Percentiles rank a stretch among this genome's conserved stretches.
phyloP scores from a whole-genome alignment of 768 basidiomycete genomes.

The Trichaptum fuscoviolaceum region DNA sequence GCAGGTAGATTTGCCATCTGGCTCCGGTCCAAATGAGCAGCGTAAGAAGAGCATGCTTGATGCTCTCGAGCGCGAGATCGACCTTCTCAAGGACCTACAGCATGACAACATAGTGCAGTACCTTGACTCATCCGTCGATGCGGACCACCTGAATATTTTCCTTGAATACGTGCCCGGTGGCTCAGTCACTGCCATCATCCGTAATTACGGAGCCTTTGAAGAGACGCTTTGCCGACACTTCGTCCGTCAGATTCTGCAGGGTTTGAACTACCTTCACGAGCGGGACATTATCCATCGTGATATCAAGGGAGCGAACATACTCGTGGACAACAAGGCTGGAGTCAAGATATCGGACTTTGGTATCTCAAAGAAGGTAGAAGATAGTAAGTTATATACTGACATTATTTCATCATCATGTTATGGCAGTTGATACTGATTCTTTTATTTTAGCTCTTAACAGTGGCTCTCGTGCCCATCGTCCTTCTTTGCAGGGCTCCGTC shows the following conservation, averaged over 20 bases:
- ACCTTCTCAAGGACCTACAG: constrained; percentile 85
- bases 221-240: constrained; percentile 90
- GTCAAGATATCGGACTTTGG: constrained; percentile 98
- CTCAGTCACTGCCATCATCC: constrained; percentile 82
- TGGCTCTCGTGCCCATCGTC: constrained; percentile 61
- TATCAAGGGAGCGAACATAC: constrained; percentile 98
- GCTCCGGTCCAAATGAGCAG: constrained; percentile 82
- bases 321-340: constrained; percentile 96
- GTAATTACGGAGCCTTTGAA: constrained; percentile 92
- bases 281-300: constrained; percentile 95
- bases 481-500: constrained; percentile 94
- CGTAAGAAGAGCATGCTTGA: constrained; percentile 91
- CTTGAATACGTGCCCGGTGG: constrained; percentile 96
- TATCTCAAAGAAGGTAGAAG: constrained; percentile 95
- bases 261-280: constrained; percentile 87
- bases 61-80: constrained; percentile 90
- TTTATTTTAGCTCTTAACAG: constrained; percentile 43
- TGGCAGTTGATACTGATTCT: constrained; percentile 21
- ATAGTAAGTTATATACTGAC: constrained; percentile 56
- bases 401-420: background rate
- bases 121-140: constrained; percentile 92
- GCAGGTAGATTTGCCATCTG: constrained; percentile 88
- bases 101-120: constrained; percentile 98
- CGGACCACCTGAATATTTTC: constrained; percentile 91
- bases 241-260: constrained; percentile 85